Base-by-base conservation (phyloP, 768 basidiomycete genomes). In the Hygrophorus pudorinus region DNA sequence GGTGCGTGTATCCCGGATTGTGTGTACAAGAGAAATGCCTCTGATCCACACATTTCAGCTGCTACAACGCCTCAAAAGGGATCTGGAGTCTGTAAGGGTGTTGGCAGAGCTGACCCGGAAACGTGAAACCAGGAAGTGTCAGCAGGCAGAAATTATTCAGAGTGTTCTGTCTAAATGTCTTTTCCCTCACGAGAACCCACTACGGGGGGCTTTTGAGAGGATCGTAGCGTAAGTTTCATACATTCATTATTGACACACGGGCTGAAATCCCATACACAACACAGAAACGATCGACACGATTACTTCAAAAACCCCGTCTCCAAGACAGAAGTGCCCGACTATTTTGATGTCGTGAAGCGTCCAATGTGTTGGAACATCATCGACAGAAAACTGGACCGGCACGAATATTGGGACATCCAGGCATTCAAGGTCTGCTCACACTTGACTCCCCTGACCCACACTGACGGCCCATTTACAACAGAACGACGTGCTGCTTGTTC, bases 321-420 rank as follows among this genome's bases (percentile, higher is more conserved):
- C 33, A 79, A 69, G 51, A 65, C 63, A 1, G 77, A 85, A 32
- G 89, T 93, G 0, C 87, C 86, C 1, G 93, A 97, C 56, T 99
- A 99, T 59, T 90, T 85, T 55, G 83, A 89, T 37, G 68, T 96
- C 29, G 73, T 99, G 55, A 72, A 79, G 53, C 66, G 72, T 3
- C 96, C 96, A 0, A 96, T 96, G 89, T 84, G 82, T 48, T 92
- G 93, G 80, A 71, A 70, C 10, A 71, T 70, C 21, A 94, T 99
- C 55, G 82, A 88, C 37, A 62, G 65, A 21, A 94, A 88, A 59
- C 66, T 99, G 24, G 85, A 93, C 41, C 69, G 71, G 29, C 82
- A 88, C 47, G 77, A 84, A 55, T 98, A 97, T 60, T 79, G 81
- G 69, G 79, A 87, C 55, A 60, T 85, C 0, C 68, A 79, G 27